Conservation (phyloP, 768 basidiomycete genomes). For the Leucocoprinus birnbaumii region DNA sequence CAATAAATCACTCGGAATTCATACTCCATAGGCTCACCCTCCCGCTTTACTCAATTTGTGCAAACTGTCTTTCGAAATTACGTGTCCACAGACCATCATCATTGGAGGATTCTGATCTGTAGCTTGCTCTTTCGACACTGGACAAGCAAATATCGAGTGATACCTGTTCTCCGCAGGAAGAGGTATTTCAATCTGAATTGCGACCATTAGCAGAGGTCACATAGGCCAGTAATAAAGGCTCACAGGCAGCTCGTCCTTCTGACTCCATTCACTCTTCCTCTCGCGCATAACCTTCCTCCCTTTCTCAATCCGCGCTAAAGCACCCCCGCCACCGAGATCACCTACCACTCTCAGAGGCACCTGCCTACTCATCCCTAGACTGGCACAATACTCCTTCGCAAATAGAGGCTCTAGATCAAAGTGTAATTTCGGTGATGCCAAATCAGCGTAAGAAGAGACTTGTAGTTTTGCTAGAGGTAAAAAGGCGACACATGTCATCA, state of each 20-base stretch:
- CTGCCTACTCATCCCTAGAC: constrained; percentile 85
- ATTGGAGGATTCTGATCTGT: constrained; percentile 93
- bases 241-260: constrained; percentile 87
- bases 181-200: constrained; percentile 87
- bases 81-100: constrained; percentile 97
- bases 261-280: constrained; percentile 90
- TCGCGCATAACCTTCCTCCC: constrained; percentile 92
- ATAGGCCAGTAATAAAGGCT: constrained; percentile 12
- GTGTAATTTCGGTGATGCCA: constrained; percentile 70
- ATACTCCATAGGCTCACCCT: constrained; percentile 36
- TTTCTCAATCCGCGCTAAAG: constrained; percentile 90
- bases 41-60: constrained; percentile 86
- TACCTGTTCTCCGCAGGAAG: constrained; percentile 84
- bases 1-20: constrained; percentile 9
- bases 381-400: constrained; percentile 85
- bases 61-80: constrained; percentile 89
- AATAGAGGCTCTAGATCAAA: constrained; percentile 81
- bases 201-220: background rate
- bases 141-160: constrained; percentile 96
- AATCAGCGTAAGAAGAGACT: constrained; percentile 70
- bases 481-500: constrained; percentile 68
- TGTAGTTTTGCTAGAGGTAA: constrained; percentile 67
- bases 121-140: constrained; percentile 96
- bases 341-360: constrained; percentile 86
- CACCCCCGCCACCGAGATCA: constrained; percentile 91